Evolutionary conservation across 345 rosid genomes (phyloP).

Genomic region (Gossypium arboreum): DNA sequence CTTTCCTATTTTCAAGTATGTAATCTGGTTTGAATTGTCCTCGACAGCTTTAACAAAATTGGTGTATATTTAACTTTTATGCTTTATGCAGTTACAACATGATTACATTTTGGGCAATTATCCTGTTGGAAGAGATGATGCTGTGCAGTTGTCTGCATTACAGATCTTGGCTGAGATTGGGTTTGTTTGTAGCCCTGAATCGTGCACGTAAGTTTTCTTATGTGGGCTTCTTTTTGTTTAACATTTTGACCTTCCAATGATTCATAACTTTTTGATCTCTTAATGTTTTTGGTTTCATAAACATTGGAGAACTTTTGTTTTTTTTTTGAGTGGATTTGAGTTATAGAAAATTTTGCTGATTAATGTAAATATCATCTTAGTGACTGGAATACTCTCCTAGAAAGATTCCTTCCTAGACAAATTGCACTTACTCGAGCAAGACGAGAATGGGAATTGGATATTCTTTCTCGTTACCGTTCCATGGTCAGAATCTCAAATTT

Average conservation of each 20-base stretch:
- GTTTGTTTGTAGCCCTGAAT: conserved; percentile 74
- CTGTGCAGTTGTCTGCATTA: conserved; percentile 91
- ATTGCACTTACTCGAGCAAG: conserved; percentile 93
- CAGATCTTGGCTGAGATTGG: conserved; percentile 96
- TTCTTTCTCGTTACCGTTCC: conserved; percentile 78
- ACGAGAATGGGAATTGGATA: conserved; percentile 93
- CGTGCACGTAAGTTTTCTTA: conserved; percentile 66
- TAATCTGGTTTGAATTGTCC: conserved; percentile 15
- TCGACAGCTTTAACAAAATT: neutral
- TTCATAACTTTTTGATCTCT: neutral
- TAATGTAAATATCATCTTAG: conserved; percentile 33
- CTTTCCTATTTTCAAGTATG: conserved; percentile 93
- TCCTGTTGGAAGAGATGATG: conserved; percentile 99
- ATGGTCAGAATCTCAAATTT: conserved; percentile 49
- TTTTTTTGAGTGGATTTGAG: neutral
- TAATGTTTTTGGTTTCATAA: neutral
- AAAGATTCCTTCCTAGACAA: conserved; percentile 87
- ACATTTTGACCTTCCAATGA: neutral
- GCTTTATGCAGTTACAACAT: conserved; percentile 78
- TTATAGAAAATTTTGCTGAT: conserved; percentile 15
- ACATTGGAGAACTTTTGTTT: neutral
- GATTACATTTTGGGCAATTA: conserved; percentile 93
- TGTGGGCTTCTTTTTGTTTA: neutral
- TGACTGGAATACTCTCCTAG: conserved; percentile 89
- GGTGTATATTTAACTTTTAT: conserved; percentile 18